Base-by-base conservation (phyloP, 345 rosid genomes). In the Carallia pectinifolia region DNA sequence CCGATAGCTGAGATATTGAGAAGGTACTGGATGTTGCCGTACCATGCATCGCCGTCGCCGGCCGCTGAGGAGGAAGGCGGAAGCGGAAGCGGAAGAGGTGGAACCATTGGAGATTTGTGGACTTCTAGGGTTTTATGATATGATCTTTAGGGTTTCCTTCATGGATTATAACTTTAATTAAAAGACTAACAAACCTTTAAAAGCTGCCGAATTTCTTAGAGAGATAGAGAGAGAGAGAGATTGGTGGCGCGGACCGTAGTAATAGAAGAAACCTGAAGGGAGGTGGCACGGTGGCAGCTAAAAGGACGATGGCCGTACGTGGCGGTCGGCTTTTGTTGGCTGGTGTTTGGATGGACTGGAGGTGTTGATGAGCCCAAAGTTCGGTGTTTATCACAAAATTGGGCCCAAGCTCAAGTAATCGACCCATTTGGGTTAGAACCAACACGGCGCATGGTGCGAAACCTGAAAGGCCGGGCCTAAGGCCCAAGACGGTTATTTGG, bases 1-100 rank as follows among this genome's bases (percentile, higher is more conserved):
- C 99, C 99, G 65, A 90, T 89, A 9, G 81, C 81, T 1, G 97
- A 95, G 69, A 95, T 92, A 66, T 92, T 95, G 40, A 95, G 85
- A 5, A 95, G 90, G 76, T 95, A 92, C 77, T 95, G 97, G 76
- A 92, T 95, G 89, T 82, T 95, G 0, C 97, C 99, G 66, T 86
- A 89, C 97, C 97, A 95, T 13, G 91, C 90, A 48, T 78, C 90
- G 56, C 77, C 58, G 1, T 81, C 81, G 40, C 71, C 87, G 67
- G 62, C 47, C 74, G 23, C 23, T 23, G 10, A 23, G 78, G 38
- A n/a, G 40, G 75, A 30, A 79, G 84, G 70, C 17, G 82, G 63
- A 71, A 23, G 23, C 23, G 16, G 23, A 60, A 36, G 13, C 61
- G 6, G 38, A 76, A 58, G 33, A 23, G 50, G 66, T 18, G 72